phyloP scores from a whole-genome alignment of 169 alveolate genomes.

The Perkinsus chesapeaki region DNA sequence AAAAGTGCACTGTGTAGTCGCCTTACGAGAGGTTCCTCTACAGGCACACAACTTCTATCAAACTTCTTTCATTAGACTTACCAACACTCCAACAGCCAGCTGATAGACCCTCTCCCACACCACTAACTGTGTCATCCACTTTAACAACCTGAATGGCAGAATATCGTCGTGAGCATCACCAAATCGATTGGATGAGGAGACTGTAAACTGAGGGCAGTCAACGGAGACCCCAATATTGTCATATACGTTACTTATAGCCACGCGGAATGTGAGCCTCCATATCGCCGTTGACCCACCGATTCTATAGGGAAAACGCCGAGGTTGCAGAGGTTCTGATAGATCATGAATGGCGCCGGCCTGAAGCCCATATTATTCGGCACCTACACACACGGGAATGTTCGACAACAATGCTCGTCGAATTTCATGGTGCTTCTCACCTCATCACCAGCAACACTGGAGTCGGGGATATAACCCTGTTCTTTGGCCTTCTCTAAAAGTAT shows the following conservation, averaged over 20 bases:
- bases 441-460: neutral
- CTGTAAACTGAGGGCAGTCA: too few relatives aligned
- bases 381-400: neutral
- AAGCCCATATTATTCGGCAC: neutral
- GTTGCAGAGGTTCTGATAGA: neutral
- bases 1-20: too few relatives aligned
- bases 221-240: too few relatives aligned
- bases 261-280: too few relatives aligned
- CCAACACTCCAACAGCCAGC: neutral
- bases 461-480: neutral
- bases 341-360: neutral
- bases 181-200: too few relatives aligned
- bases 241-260: too few relatives aligned
- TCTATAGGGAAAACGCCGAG: neutral
- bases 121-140: neutral
- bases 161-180: too few relatives aligned
- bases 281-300: neutral
- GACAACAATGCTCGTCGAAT: neutral
- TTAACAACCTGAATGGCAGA: neutral
- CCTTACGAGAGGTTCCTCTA: too few relatives aligned
- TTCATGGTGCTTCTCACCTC: neutral
- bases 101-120: neutral
- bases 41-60: too few relatives aligned
- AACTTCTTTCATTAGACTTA: too few relatives aligned
- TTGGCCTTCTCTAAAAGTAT: neutral